Conservation (phyloP, 768 basidiomycete genomes). For the Kwoniella shandongensis region DNA sequence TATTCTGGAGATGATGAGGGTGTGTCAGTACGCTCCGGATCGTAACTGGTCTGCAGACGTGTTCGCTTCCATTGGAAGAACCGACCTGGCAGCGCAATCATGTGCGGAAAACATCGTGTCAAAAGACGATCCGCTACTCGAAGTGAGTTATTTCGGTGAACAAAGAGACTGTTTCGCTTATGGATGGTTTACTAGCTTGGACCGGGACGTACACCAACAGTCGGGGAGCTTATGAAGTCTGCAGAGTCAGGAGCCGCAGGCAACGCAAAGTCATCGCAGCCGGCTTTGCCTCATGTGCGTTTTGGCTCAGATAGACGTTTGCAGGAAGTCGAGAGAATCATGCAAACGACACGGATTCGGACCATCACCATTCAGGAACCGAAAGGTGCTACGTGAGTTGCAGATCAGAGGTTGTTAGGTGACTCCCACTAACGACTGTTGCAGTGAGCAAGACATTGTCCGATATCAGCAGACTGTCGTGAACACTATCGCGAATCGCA, state of each 20-base stretch:
- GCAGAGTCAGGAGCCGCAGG: constrained; percentile 54
- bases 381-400: constrained; percentile 66
- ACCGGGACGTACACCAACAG: constrained; percentile 12
- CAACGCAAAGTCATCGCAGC: constrained; percentile 1
- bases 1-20: constrained; percentile 77
- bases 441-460: constrained; percentile 80
- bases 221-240: constrained; percentile 51
- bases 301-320: constrained; percentile 87
- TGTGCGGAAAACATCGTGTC: background rate
- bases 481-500: constrained; percentile 76
- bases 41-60: constrained; percentile 69
- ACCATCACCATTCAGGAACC: constrained; percentile 67
- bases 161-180: background rate
- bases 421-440: constrained; percentile 3
- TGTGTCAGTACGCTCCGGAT: constrained; percentile 76
- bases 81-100: constrained; percentile 65
- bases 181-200: background rate
- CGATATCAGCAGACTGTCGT: constrained; percentile 82
- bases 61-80: constrained; percentile 69
- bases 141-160: no score
- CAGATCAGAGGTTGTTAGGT: background rate
- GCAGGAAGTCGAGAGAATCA: constrained; percentile 86
- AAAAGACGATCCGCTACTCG: background rate
- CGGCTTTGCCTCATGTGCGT: constrained; percentile 69
- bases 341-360: constrained; percentile 74